Evolutionary conservation across 306 rosid species (phyloP).

Genomic region (Trifolium repens): DNA sequence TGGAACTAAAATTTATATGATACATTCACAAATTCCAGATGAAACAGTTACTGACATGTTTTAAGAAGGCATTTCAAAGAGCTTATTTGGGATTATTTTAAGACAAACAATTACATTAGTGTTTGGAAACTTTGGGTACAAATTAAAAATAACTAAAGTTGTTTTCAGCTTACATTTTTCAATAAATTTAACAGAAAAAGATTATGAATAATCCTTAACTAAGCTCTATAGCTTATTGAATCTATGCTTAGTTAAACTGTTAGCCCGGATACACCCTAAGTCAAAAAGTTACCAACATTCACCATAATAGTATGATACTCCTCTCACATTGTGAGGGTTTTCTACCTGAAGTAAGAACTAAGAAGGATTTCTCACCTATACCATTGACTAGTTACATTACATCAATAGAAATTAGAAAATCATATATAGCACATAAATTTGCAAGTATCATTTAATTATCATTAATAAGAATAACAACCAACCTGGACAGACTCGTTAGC

Average conservation of each 20-base stretch:
- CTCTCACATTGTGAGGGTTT: neutral
- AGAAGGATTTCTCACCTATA: neutral
- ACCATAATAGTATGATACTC: neutral
- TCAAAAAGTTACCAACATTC: neutral
- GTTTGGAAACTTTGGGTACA: neutral
- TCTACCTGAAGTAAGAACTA: neutral
- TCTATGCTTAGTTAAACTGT: neutral
- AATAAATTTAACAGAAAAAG: neutral
- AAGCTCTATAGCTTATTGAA: neutral
- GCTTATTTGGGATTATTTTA: neutral
- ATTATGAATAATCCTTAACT: neutral
- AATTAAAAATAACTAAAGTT: neutral
- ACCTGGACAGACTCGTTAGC: constrained; percentile 98
- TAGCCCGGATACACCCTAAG: neutral
- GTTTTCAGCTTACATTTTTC: neutral
- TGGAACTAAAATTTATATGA: constrained; percentile 12
- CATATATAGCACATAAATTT: neutral
- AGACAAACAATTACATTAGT: neutral
- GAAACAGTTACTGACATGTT: neutral
- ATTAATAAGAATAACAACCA: constrained; percentile 17
- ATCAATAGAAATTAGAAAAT: constrained; percentile 3
- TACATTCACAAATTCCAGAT: neutral
- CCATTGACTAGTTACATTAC: neutral
- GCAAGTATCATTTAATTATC: neutral
- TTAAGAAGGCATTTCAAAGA: neutral